Evolutionary conservation across 2,329 filamentous ascomycete species (phyloP), one percentile per base, ranked within the genome.

Genomic region (Hymenoscyphus linearis): DNA sequence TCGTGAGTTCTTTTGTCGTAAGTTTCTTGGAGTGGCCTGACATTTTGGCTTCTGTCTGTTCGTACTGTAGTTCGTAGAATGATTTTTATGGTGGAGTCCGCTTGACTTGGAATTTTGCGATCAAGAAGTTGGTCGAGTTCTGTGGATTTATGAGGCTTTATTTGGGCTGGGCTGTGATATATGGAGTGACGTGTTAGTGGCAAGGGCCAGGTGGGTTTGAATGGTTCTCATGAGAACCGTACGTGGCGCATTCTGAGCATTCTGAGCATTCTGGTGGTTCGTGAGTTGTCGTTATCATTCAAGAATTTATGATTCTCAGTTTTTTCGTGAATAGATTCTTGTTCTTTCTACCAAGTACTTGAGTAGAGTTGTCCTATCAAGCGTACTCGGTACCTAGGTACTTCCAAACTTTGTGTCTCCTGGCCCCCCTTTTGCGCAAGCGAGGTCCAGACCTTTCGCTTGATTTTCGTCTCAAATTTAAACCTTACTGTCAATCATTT

Each of bases 1-100:
- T 36, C 16, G 47, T 52, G n/a, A 58, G 16, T n/a, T 58, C 44
- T 52, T 36, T 58, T n/a, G 52, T 36, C 14, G 57, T 58, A 26
- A 58, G 50, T 44, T 58, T 58, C 35, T 34, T 34, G 12, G 27
- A 27, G 52, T 53, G 52, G 25, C 52, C 52, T 53, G 52, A 53
- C 52, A 53, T 53, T n/a, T 6, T n/a, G 25, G 26, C 27, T 31
- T 34, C 16, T 3, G 13, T 53, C 16, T 53, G 14, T 26, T 18
- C 18, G 40, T 47, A 13, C 13, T 18, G 10, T n/a, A n/a, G n/a
- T n/a, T n/a, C 12, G 18, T 16, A 25, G 44, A 12, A 25, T 22
- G 44, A 50, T 10, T 10, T 10, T 13, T 16, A 7, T 16, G 37
- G 2, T n/a, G 22, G 10, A 26, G 44, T 31, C 31, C 31, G 44